Base-by-base conservation (phyloP, 768 basidiomycete genomes). In the Amanita molliuscula region DNA sequence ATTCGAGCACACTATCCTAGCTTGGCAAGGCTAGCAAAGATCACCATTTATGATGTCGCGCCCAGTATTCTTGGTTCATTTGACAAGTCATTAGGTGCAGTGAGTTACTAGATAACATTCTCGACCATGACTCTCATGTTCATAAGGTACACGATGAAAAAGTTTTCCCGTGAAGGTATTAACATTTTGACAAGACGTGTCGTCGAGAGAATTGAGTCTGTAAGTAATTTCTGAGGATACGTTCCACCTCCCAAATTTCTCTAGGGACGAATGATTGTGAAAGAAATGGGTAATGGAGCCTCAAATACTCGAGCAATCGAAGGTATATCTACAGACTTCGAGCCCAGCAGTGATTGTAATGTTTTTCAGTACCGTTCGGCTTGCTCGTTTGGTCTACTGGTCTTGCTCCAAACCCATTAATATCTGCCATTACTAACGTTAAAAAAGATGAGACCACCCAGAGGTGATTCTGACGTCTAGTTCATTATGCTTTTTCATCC, bases 361-460 rank as follows among this genome's bases (percentile, higher is more conserved):
- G 16, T 35, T 16, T 25, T 28, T 28, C 34, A 88, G 88, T 89
- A 33, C 81, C 79, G 5, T 88, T 84, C 62, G 89, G 91, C 21
- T 68, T 93, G 18, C 74, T 89, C 9, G 88, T 93, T 13, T 93
- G 90, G 90, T 84, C 82, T 53, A 93, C 91, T 2, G 91, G 90
- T 1, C 70, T 93, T 2, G 76, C 87, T 4, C 79, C 88, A 3
- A 93, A 92, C 60, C 89, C 91, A 6, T 67, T 93, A 23, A 75
- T 92, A 46, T 65, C 74, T 52, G 71, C 75, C 0, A 76, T 89
- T 42, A 62, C 66, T 6, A 78, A 75, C 41, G 68, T 83, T 2
- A 68, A 73, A 59, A 88, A 88, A 58, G 71, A 88, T 52, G 65
- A 70, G 11, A 79, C 74, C 62, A 76, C 80, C 0, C 67, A 73